These are phyloP conservation scores for Aechmea fasciata DNA, from an alignment of 176 grass and related monocot species.

Conservation along the genomic window DNA sequence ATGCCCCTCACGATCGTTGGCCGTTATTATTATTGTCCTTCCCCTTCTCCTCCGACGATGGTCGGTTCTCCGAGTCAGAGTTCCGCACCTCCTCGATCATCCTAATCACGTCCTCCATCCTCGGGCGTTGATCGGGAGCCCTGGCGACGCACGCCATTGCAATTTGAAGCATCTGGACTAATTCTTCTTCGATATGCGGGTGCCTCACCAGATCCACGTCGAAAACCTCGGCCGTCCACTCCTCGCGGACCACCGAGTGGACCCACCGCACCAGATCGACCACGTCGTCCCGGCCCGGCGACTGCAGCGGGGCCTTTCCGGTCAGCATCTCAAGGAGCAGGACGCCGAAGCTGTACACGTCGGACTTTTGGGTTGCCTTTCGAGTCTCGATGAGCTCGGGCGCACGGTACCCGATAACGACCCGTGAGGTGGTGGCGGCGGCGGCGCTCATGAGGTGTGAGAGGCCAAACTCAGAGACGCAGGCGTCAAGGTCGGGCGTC, in stretches of 20 bases:
- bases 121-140: conserved; percentile 52
- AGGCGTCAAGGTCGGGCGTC: conserved; percentile 40
- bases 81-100: conserved; percentile 52
- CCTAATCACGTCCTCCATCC: conserved; percentile 77
- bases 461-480: conserved; percentile 67
- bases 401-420: conserved; percentile 61
- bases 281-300: conserved; percentile 41
- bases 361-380: conserved; percentile 69
- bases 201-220: conserved; percentile 61
- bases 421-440: conserved; percentile 29
- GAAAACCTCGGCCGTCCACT: conserved; percentile 93
- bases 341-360: conserved; percentile 88
- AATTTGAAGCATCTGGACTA: conserved; percentile 91
- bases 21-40: conserved; percentile 15
- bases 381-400: conserved; percentile 75
- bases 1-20: too few species aligned
- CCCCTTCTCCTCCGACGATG: conserved; percentile 42
- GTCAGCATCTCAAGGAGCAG: conserved; percentile 88
- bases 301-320: conserved; percentile 77
- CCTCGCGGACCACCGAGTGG: conserved; percentile 83
- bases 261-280: conserved; percentile 77
- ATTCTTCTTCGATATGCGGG: conserved; percentile 81
- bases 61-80: conserved; percentile 42
- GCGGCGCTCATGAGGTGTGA: conserved; percentile 62
- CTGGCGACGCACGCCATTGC: conserved; percentile 69